Conservation (phyloP, 192 early-diverging fungal species). For the Allomyces macrogynus region DNA sequence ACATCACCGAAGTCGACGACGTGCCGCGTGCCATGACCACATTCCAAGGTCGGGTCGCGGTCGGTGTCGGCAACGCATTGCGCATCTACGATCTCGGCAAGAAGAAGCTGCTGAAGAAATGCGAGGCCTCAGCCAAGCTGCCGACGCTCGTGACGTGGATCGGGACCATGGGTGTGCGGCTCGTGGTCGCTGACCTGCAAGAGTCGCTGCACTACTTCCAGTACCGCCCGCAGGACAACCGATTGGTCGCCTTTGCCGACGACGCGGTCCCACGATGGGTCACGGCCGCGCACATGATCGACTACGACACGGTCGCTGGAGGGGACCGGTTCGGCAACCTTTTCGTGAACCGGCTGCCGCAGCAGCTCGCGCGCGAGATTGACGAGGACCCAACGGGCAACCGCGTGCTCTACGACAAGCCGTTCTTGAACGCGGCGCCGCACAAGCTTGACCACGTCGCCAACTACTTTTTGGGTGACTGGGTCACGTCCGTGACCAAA, state of each 20-base stretch:
- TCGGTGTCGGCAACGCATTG: conserved; percentile 66
- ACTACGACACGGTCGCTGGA: conserved; percentile 78
- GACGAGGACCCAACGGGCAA: conserved; percentile 77
- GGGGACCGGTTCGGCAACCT: conserved; percentile 98
- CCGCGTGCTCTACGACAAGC: conserved; percentile 58
- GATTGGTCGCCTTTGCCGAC: conserved; percentile 77
- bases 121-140: conserved; percentile 32
- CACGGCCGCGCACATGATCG: conserved; percentile 55
- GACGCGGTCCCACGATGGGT: conserved; percentile 78
- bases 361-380: conserved; percentile 40
- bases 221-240: conserved; percentile 51
- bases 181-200: conserved; percentile 70
- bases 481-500: conserved; percentile 57
- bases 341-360: conserved; percentile 49
- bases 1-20: conserved; percentile 72
- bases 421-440: conserved; percentile 60
- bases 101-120: conserved; percentile 72
- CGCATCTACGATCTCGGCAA: conserved; percentile 86
- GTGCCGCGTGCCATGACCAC: conserved; percentile 58
- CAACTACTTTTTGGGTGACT: conserved; percentile 75
- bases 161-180: conserved; percentile 47
- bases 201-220: conserved; percentile 64
- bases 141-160: conserved; percentile 14
- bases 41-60: conserved; percentile 79
- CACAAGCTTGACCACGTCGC: conserved; percentile 55